Base-by-base conservation (phyloP, 1,284 basidiomycete genomes). In the Mixia osmundae region DNA sequence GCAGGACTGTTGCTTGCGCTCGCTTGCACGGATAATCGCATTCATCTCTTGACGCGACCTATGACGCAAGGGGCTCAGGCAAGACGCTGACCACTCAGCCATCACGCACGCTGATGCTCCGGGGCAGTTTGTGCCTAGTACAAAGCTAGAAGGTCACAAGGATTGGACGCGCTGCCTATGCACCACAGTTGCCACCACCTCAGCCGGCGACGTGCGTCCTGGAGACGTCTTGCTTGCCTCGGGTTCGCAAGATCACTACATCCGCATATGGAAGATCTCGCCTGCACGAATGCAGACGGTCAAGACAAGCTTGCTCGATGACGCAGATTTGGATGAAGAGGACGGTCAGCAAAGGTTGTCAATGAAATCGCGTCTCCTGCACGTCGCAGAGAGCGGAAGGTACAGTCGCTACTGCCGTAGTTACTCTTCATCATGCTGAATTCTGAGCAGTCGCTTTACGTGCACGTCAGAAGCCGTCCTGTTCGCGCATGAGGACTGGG, bases 171-270 rank as follows among this genome's bases (percentile, higher is more conserved):
- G 75, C 43, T 66, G 69, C 42, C 64, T 94, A 19, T n/a, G n/a
- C n/a, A n/a, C n/a, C n/a, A n/a, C n/a, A n/a, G n/a, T n/a, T n/a
- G n/a, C n/a, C n/a, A 64, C 72, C 2, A 79, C 91, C 54, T 64
- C 64, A 18, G 30, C 48, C 3, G 54, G 59, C 8, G 33, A 41
- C 9, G 35, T 44, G 52, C 7, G 57, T 63, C 31, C 54, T 62
- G 41, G 42, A n/a, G 59, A 61, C 36, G 43, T 64, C 45, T 70
- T 65, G 1, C 63, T 94, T 14, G 82, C 87, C 1, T 85, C 82
- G 11, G 87, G 80, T 2, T 82, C 82, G 3, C 85, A 91, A 57
- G 87, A 94, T 54, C 70, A 71, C 12, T 85, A 78, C 25, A 76
- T 91, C 37, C 71, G 85, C 24, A 58, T 94, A 4, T 94, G 85